Base-by-base conservation (phyloP, 2,329 filamentous ascomycete genomes). In the Apiospora saccharicola region DNA sequence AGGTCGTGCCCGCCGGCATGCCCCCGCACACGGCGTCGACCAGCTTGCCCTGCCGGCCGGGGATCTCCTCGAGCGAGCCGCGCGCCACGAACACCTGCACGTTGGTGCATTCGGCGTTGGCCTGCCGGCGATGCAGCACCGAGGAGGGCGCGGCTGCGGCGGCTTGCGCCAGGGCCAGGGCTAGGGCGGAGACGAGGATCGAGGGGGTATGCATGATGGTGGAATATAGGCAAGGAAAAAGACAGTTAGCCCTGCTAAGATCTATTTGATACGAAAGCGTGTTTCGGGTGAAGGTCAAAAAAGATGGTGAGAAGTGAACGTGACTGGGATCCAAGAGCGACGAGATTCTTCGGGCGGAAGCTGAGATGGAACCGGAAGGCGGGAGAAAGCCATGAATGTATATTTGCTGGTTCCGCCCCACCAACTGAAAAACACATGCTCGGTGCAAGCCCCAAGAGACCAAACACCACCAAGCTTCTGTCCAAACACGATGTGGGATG, bases 31-130 rank as follows among this genome's bases (percentile, higher is more conserved):
- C 44, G 44, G 67, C 67, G 44, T 69, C 67, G 67, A 49, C 67
- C 12, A 69, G 67, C 67, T 46, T 37, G 16, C 67, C 67, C 67
- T 69, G 67, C 16, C 67, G 67, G 44, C 67, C 67, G 19, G 67
- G 67, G 30, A 69, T 41, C 24, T 69, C 67, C 44, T 69, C 67
- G 67, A 47, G 44, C 16, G 67, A 69, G 44, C 67, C 67, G 26
- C 67, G 67, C 67, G 67, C 67, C 12, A 69, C 67, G 44, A 69
- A 69, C 22, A 69, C 44, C 44, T 69, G 67, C 22, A 69, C 26
- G 43, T 13, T 24, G 8, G 67, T 69, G 67, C 67, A 69, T 19
- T 30, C 37, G 24, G 22, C 67, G 26, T 30, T 49, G 24, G 22
- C 67, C 26, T 46, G 44, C 3, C 44, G 44, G 34, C 19, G 26